Percentiles rank a stretch among this genome's conserved stretches.
phyloP scores from a whole-genome alignment of 2,329 filamentous ascomycete genomes.

The Pseudogymnoascus sp. region DNA sequence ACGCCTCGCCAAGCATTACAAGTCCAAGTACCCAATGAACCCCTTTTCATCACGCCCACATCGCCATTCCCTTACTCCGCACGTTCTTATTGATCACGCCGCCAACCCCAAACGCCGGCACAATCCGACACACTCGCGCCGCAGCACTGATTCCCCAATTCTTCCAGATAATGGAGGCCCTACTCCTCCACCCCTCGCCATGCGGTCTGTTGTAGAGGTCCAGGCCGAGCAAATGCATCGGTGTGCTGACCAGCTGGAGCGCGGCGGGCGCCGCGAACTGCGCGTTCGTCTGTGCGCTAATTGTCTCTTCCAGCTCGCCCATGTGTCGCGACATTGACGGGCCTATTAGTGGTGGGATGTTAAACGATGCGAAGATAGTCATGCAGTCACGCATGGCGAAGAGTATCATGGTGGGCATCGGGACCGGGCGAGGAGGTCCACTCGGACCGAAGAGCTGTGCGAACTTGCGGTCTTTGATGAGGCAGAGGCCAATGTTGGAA shows the following conservation, averaged over 20 bases:
- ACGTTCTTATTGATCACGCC: conserved; percentile 78
- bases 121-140: conserved; percentile 75
- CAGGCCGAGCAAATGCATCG: conserved; percentile 75
- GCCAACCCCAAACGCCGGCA: conserved; percentile 83
- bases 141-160: conserved; percentile 70
- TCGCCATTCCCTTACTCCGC: conserved; percentile 59
- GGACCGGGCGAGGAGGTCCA: conserved; percentile 50
- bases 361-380: conserved; percentile 90
- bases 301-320: conserved; percentile 41
- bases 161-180: conserved; percentile 59
- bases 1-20: background rate
- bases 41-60: conserved; percentile 35
- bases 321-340: conserved; percentile 56
- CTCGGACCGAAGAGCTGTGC: conserved; percentile 72
- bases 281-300: conserved; percentile 56
- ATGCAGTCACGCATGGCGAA: conserved; percentile 80
- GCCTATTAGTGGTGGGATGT: conserved; percentile 73
- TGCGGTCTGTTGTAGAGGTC: conserved; percentile 68
- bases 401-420: conserved; percentile 64
- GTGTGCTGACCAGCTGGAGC: conserved; percentile 74
- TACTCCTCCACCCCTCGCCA: conserved; percentile 45
- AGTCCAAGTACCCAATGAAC: background rate
- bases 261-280: conserved; percentile 76
- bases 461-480: conserved; percentile 86
- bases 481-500: conserved; percentile 79